Base-by-base conservation (phyloP, 1,139 yeast genomes). In the Kazachstania sp. region DNA sequence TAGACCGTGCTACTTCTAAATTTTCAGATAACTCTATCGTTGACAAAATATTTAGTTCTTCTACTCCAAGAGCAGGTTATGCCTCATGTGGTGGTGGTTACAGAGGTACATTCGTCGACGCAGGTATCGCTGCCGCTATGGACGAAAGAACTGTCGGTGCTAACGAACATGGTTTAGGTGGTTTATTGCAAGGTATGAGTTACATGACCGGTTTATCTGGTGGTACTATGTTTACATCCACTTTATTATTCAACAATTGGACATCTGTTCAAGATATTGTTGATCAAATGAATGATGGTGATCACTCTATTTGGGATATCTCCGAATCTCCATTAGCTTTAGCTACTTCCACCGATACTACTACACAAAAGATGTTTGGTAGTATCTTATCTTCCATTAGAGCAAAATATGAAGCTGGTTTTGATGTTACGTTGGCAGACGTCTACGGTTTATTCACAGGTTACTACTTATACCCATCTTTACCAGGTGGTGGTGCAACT, bases 31-130 rank as follows among this genome's bases (percentile, higher is more conserved):
- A 55, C 61, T 83, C 57, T 65, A n/a, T 52, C 32, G 38, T 49
- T 5, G 45, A 48, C 13, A 12, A 39, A 9, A 29, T 52, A 5
- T 48, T 69, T 45, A 52, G 64, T 6, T 57, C 74, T 2, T 49
- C 43, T 41, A 53, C 54, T n/a, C 63, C 63, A 38, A 59, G 54
- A 43, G 72, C 86, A 45, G 96, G 83, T 3, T 60, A 86, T 18
- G 87, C 95, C 2, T 83, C 86, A 61, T 80, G 92, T 8, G 97
- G 97, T 37, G 97, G 97, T 58, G 95, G 96, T 3, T 87, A 86
- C 67, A 75, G 97, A 49, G 95, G 96, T 45, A 86, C 87, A 95
- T 69, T 87, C 37, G 68, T 73, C 47, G 95, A 95, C 12, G 96
- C 95, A 2, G 96, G 97, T 37, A 81, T 82, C 63, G 67, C 87